A percentile compares a stretch with the other conserved stretches of the same genome.
Evolutionary conservation across 176 grass and related monocot species (phyloP).

Genomic region (Themeda triandra): DNA sequence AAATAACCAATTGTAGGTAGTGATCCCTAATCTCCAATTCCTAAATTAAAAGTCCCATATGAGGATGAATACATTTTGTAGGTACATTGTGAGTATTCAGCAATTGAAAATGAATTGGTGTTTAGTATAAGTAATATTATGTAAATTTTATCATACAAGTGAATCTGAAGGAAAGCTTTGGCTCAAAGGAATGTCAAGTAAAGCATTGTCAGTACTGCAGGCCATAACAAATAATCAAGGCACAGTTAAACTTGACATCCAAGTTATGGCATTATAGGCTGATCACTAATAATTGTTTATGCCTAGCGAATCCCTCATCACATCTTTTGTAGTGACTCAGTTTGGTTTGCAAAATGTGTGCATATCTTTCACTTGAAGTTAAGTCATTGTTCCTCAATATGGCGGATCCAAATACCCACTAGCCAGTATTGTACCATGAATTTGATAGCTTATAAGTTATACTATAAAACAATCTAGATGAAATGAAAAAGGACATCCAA

Average conservation of each 20-base stretch:
- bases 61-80: neutral
- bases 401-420: neutral
- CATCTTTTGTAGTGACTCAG: neutral
- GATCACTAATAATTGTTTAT: neutral
- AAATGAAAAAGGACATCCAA: neutral
- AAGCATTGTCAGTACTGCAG: neutral
- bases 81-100: neutral
- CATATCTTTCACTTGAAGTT: neutral
- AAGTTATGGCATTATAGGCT: neutral
- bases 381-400: neutral
- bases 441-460: neutral
- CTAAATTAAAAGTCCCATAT: neutral
- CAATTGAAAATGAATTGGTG: no score
- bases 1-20: neutral
- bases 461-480: neutral
- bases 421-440: neutral
- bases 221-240: neutral
- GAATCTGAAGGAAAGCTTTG: neutral
- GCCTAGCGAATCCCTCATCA: neutral
- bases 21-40: neutral
- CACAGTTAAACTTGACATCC: neutral
- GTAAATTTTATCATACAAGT: neutral
- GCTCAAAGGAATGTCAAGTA: neutral
- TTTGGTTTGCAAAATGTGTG: neutral
- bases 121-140: neutral